Evolutionary conservation across 768 basidiomycete species (phyloP).

Genomic region (Suillus occidentalis): DNA sequence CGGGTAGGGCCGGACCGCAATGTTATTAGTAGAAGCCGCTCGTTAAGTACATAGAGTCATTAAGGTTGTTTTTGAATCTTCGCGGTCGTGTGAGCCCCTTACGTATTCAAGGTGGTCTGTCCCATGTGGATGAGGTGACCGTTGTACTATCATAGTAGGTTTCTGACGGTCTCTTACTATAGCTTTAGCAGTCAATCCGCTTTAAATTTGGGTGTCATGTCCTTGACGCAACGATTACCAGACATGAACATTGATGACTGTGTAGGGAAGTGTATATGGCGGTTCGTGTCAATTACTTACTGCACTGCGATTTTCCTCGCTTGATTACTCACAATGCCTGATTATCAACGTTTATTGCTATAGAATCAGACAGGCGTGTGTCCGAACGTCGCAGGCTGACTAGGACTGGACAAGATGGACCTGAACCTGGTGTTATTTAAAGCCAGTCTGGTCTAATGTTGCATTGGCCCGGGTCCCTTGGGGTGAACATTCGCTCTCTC

Average conservation of each 20-base stretch:
- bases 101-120: not conserved
- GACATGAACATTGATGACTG: not conserved
- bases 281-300: not conserved
- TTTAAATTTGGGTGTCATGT: not conserved
- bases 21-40: not conserved
- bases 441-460: not conserved
- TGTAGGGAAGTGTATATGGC: not conserved
- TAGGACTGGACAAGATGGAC: not conserved
- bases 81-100: not conserved
- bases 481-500: not conserved
- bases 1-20: constrained; percentile 9
- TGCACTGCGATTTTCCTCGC: not conserved
- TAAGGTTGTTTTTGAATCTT: not conserved
- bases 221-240: not conserved
- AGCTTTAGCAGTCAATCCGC: not conserved
- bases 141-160: not conserved
- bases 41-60: not conserved
- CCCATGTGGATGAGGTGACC: not conserved
- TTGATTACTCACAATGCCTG: not conserved
- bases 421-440: constrained; percentile 6
- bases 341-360: not conserved
- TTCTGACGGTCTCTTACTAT: not conserved
- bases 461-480: not conserved
- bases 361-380: not conserved
- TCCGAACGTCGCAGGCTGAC: not conserved